Evolutionary conservation across 768 basidiomycete genomes (phyloP).

Genomic region (Auricularia cornea): DNA sequence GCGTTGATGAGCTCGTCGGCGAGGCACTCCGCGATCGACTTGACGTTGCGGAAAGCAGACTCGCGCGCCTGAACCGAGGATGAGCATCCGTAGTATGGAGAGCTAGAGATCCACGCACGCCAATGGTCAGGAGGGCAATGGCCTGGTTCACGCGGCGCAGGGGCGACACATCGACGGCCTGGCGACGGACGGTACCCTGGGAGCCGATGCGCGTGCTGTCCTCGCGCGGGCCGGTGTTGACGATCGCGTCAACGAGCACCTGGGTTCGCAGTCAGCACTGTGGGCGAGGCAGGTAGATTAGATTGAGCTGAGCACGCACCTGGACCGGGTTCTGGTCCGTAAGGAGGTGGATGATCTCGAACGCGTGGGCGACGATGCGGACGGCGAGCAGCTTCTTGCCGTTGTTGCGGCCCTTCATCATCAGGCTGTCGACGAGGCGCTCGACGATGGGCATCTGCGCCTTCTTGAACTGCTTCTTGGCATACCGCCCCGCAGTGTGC

Average conservation of each 20-base stretch:
- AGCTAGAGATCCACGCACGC: constrained; percentile 50
- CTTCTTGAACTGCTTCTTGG: constrained; percentile 99
- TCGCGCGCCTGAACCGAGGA: constrained; percentile 72
- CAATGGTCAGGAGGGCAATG: constrained; percentile 87
- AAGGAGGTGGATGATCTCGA: constrained; percentile 99
- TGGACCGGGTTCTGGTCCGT: constrained; percentile 99
- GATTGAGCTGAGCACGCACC: constrained; percentile 35
- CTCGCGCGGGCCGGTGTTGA: constrained; percentile 99
- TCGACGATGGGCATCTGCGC: constrained; percentile 99
- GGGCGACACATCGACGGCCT: constrained; percentile 99
- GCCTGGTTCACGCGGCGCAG: constrained; percentile 98
- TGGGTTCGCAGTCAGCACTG: constrained; percentile 18
- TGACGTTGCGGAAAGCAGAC: constrained; percentile 99
- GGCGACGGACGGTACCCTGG: constrained; percentile 98
- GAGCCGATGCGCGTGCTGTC: constrained; percentile 99
- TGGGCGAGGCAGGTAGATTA: neutral
- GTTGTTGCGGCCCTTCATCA: constrained; percentile 99
- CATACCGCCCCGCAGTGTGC: constrained; percentile 98
- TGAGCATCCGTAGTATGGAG: neutral
- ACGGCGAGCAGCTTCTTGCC: constrained; percentile 99
- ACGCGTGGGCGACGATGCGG: constrained; percentile 98
- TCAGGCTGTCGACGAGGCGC: constrained; percentile 95
- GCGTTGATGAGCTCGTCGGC: constrained; percentile 99
- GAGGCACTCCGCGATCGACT: constrained; percentile 97
- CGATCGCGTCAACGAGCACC: constrained; percentile 96